Evolutionary conservation across 179 eudicot species (phyloP), one percentile per base, ranked within the genome.

Genomic region (Beta lomatogona): DNA sequence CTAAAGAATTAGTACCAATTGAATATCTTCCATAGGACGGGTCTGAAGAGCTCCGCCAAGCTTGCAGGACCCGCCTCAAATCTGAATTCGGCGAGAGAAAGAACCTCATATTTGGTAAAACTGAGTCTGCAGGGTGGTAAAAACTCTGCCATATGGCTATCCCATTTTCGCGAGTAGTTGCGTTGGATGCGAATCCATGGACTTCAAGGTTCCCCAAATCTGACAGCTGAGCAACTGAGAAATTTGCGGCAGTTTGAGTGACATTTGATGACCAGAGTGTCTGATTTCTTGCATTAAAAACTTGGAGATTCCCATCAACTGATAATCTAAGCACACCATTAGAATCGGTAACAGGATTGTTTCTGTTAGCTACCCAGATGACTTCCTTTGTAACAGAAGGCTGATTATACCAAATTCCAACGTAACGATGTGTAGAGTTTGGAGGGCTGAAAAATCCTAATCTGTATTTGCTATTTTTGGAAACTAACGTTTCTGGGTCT

Each of bases 381-480:
- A 77, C 79, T 46, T 61, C 71, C 71, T 5, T 61, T 10, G 19
- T 41, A n/a, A 13, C 12, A 36, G 71, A 45, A 53, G 66, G 63
- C 36, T 78, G 77, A 53, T 31, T 45, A 55, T 73, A 78, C 87
- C 87, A 82, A 21, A 85, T 85, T 5, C 81, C 89, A 18, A 86
- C 79, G 60, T 84, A 86, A 5, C 81, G 79, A 61, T 63, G 31
- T 19, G 28, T 79, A 6, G 86, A 80, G 60, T 75, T 61, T 7
- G 71, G 71, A 18, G 84, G 86, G 81, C 80, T 80, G 70, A 86
- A 83, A 64, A 83, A 86, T 16, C 88, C 82, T 9, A 84, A 60
- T 12, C 10, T 77, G 31, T 77, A 84, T 45, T 45, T 14, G 69
- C 14, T 36, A 50, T 75, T 79, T n/a, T 16, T 64, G 21, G 84